Conservation (phyloP, 768 basidiomycete genomes). For the Boletus reticuloceps region DNA sequence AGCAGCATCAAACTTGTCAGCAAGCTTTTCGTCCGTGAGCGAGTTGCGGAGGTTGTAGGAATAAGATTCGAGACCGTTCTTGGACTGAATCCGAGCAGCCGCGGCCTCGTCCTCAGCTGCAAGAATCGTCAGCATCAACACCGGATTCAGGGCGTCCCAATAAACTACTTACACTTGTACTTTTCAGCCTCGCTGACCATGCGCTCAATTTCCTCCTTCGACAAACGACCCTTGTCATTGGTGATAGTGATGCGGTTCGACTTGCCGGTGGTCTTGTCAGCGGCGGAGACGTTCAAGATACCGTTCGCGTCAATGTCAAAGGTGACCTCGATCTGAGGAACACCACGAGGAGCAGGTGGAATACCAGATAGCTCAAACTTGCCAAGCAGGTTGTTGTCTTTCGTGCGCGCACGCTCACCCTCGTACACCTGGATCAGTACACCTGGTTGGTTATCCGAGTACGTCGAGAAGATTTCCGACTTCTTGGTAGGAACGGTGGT, state of each 20-base stretch:
- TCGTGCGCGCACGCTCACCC: constrained; percentile 97
- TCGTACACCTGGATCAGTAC: constrained; percentile 98
- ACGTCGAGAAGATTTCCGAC: constrained; percentile 97
- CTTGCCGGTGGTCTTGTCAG: constrained; percentile 97
- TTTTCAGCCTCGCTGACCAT: constrained; percentile 96
- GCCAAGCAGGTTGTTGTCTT: constrained; percentile 98
- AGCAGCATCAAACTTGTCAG: constrained; percentile 80
- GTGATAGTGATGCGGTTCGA: constrained; percentile 92
- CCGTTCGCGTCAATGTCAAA: constrained; percentile 98
- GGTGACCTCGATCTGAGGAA: constrained; percentile 96
- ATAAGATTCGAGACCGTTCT: constrained; percentile 94
- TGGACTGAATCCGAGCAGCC: constrained; percentile 75
- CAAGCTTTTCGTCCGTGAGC: constrained; percentile 78
- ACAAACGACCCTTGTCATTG: constrained; percentile 95
- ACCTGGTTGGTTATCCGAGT: constrained; percentile 98
- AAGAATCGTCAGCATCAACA: constrained; percentile 11
- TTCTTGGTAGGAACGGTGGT: constrained; percentile 99
- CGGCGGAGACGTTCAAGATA: constrained; percentile 92
- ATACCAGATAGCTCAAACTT: constrained; percentile 98
- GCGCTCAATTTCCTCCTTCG: constrained; percentile 97
- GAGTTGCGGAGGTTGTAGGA: constrained; percentile 95
- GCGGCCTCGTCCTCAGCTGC: constrained; percentile 84
- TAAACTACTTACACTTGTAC: constrained; percentile 62
- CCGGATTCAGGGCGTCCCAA: not conserved
- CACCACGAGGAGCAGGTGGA: constrained; percentile 95